A percentile compares a stretch with the other conserved stretches of the same genome.
Conservation (phyloP, 306 rosid genomes). For the Abrus pulchellus region DNA sequence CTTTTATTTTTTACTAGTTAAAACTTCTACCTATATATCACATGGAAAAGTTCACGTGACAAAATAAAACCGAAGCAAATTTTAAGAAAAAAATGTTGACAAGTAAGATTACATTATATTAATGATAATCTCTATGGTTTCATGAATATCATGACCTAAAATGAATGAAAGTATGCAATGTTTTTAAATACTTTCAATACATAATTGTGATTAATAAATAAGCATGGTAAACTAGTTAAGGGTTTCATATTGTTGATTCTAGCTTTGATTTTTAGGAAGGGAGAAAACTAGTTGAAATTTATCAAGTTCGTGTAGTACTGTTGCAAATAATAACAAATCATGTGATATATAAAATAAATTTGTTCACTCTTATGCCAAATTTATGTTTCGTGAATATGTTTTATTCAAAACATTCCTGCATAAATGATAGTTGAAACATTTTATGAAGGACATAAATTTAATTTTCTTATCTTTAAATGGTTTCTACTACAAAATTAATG, state of each 20-base stretch:
- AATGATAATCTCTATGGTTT: not conserved
- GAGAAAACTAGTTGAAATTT: not conserved
- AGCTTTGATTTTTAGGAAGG: not conserved
- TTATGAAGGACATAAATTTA: not conserved
- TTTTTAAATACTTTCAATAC: not conserved
- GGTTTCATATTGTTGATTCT: not conserved
- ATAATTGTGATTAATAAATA: not conserved
- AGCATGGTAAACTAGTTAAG: not conserved
- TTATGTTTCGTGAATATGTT: not conserved
- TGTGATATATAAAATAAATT: not conserved
- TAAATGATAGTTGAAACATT: not conserved
- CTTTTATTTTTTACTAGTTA: not conserved
- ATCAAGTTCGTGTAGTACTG: too few relatives aligned
- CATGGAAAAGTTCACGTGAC: not conserved
- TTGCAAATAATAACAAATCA: not conserved
- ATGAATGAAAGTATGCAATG: not conserved
- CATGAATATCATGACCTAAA: not conserved
- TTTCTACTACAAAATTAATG: not conserved
- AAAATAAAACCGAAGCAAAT: not conserved
- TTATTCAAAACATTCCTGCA: not conserved
- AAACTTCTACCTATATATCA: not conserved
- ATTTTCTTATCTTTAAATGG: too few relatives aligned
- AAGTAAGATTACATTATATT: not conserved
- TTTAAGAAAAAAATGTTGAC: not conserved
- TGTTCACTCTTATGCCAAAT: not conserved